These are phyloP conservation scores for Eucalyptus rudis DNA, from an alignment of 345 rosid genomes.

Conservation along the genomic window DNA sequence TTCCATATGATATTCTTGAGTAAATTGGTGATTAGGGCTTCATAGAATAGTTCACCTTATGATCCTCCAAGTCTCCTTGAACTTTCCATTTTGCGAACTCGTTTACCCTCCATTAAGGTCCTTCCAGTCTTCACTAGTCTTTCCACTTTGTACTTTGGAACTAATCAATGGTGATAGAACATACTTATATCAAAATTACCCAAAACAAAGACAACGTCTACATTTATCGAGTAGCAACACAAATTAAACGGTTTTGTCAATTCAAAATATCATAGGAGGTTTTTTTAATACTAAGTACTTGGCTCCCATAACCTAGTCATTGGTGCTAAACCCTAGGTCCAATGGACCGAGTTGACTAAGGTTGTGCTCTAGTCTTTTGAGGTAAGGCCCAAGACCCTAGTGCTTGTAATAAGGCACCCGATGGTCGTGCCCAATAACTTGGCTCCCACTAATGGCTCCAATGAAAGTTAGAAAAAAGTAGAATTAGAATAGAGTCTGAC, in stretches of 20 bases:
- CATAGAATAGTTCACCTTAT: background rate
- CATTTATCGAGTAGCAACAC: background rate
- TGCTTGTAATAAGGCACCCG: background rate
- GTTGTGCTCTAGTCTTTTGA: background rate
- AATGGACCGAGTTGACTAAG: background rate
- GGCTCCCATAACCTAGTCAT: background rate
- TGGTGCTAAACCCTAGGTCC: background rate
- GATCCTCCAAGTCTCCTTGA: background rate
- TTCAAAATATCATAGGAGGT: background rate
- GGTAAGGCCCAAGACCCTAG: background rate
- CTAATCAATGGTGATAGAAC: background rate
- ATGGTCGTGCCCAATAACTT: background rate
- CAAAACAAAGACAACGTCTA: background rate
- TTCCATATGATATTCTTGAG: background rate
- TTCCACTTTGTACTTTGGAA: background rate
- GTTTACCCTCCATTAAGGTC: background rate
- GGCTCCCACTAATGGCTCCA: conserved; percentile 38
- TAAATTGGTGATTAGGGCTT: background rate
- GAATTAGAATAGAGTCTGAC: conserved; percentile 72
- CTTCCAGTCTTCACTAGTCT: background rate
- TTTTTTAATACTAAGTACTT: background rate
- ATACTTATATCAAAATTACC: background rate
- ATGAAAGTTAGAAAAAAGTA: conserved; percentile 83
- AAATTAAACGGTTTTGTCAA: background rate
- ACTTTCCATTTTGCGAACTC: background rate